Percentiles rank a stretch among this genome's conserved stretches.
phyloP scores from a whole-genome alignment of 805 yeast species.

The Candida ovalis region DNA sequence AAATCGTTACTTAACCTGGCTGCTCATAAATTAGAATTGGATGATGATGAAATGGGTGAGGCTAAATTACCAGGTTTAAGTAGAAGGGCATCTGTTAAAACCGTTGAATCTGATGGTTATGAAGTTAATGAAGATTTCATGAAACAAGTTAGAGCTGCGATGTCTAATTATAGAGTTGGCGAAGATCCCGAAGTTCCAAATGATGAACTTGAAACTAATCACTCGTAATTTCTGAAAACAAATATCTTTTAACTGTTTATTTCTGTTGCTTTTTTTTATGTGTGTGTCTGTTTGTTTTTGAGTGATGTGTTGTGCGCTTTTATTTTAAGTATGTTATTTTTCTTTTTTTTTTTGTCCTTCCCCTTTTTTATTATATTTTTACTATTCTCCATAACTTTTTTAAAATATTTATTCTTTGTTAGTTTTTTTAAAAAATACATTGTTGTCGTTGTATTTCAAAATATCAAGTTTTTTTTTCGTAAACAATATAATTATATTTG shows the following conservation, averaged over 20 bases:
- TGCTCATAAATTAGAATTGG: constrained; percentile 61
- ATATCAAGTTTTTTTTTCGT: too few relatives aligned
- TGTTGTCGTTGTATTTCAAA: too few relatives aligned
- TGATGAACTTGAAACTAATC: constrained; percentile 56
- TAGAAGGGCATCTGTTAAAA: constrained; percentile 28
- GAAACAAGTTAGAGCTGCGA: constrained; percentile 40
- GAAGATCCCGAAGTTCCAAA: constrained; percentile 43
- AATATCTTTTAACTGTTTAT: not conserved
- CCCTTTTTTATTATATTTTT: not conserved
- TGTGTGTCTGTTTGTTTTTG: not conserved
- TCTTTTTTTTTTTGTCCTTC: not conserved
- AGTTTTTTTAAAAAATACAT: too few relatives aligned
- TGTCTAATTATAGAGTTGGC: constrained; percentile 31
- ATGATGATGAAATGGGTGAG: constrained; percentile 52
- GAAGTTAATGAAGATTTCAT: constrained; percentile 31
- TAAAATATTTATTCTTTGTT: too few relatives aligned
- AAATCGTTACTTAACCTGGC: constrained; percentile 68
- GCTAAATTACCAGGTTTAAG: constrained; percentile 31
- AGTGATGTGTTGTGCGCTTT: not conserved
- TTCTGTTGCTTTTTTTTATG: not conserved
- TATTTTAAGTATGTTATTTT: not conserved
- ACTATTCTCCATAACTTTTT: not conserved
- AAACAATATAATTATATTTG: too few relatives aligned
- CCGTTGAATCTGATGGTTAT: constrained; percentile 21
- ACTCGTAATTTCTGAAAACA: constrained; percentile 1